Conservation (phyloP, 1,284 basidiomycete species). For the Apiotrichum sp. region DNA sequence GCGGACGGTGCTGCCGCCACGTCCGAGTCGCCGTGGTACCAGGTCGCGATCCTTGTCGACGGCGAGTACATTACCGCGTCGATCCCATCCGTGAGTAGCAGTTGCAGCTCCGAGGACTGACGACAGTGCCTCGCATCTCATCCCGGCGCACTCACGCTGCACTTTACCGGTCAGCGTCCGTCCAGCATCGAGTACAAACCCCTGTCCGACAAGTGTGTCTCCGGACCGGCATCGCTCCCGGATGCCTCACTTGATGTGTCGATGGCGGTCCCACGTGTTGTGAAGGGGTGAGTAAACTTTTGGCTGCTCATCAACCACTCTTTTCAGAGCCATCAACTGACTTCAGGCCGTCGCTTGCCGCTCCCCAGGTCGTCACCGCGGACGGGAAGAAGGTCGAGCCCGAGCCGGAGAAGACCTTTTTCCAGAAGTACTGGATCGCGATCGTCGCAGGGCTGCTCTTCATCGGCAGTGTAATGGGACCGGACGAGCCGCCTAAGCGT, state of each 20-base stretch:
- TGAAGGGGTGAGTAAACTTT: constrained; percentile 1
- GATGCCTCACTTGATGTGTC: neutral
- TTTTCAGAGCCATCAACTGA: neutral
- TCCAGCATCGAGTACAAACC: constrained; percentile 13
- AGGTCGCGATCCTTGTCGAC: constrained; percentile 13
- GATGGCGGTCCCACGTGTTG: neutral
- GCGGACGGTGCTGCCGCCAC: neutral
- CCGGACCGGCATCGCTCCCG: neutral
- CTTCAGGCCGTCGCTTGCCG: neutral
- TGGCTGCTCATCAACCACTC: no score
- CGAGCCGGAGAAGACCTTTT: constrained; percentile 64
- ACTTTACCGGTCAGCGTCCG: neutral
- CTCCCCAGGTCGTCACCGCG: constrained; percentile 51
- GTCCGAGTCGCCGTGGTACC: constrained; percentile 11
- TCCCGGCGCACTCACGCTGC: constrained; percentile 5
- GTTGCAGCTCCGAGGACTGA: neutral
- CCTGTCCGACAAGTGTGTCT: no score
- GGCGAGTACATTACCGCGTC: constrained; percentile 10
- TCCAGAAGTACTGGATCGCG: constrained; percentile 87
- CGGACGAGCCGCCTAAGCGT: constrained; percentile 17
- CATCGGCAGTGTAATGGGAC: constrained; percentile 25
- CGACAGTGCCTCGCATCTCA: constrained; percentile 7
- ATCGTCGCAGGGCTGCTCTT: constrained; percentile 56
- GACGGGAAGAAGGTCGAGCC: constrained; percentile 60
- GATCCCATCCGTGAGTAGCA: constrained; percentile 11